Base-by-base conservation (phyloP, 441 rosid species). In the Raphanus hybrid region DNA sequence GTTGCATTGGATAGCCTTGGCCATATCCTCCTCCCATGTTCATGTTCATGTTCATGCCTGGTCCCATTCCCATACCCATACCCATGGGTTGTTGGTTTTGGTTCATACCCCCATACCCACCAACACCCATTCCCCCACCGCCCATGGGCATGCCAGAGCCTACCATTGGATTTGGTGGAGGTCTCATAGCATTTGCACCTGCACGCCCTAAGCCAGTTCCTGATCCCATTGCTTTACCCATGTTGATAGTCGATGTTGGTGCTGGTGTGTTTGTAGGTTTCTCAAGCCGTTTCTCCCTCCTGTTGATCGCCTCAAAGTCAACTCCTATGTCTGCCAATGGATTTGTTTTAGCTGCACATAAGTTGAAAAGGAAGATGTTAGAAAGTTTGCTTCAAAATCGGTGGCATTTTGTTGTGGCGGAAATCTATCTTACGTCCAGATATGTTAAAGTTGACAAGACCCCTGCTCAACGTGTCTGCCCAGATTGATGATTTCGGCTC, bases 191-290 rank as follows among this genome's bases (percentile, higher is more conserved):
- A 18, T 84, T 71, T 39, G 89, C 92, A 75, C 94, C 90, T 3
- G 90, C 84, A 67, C 99, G 98, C 7, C 99, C 98, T 7, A 96
- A 78, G 9, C 99, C 99, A 45, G 98, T 80, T 69, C 99, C 99
- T 70, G 99, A 88, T 75, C 99, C 99, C 99, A 96, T 96, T 79
- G 99, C 99, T 87, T 87, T 96, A 78, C 99, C 99, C 99, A 96
- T 92, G 60, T 86, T 88, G 76, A 90, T 72, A 11, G 97, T 94
- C 64, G 98, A 94, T 78, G 89, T 81, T 26, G 87, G 58, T 52
- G 58, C 20, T 16, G 89, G 84, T 80, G 87, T 74, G 11, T 84
- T 81, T 57, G 92, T 70, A 18, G 91, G 89, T 82, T 91, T 96
- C 73, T 92, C 97, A 86, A 90, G 72, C 83, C 99, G 89, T 89